Conservation (phyloP, 2,329 filamentous ascomycete genomes). For the Stachybotrys elegans region DNA sequence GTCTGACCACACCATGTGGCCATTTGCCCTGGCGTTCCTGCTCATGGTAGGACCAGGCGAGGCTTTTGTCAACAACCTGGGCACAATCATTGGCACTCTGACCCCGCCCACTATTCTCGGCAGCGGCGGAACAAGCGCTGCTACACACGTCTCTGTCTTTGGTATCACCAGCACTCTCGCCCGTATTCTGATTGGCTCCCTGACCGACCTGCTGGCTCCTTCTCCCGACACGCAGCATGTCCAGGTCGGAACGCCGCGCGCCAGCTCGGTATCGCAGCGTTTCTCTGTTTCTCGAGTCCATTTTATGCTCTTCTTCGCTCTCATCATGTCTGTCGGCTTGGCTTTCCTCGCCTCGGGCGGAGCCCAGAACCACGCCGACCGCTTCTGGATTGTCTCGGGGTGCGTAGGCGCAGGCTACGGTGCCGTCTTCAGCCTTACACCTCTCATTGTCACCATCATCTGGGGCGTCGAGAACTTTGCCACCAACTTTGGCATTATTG, state of each 20-base stretch:
- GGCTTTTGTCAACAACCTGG: slow-evolving; percentile 95
- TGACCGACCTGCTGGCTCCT: slow-evolving; percentile 82
- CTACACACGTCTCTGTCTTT: slow-evolving; percentile 90
- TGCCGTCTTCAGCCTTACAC: slow-evolving; percentile 81
- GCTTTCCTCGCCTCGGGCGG: slow-evolving; percentile 71
- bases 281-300: slow-evolving; percentile 70
- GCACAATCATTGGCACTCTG: slow-evolving; percentile 85
- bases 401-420: slow-evolving; percentile 89
- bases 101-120: slow-evolving; percentile 52
- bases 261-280: too few species aligned
- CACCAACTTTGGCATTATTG: slow-evolving; percentile 95
- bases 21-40: slow-evolving; percentile 84
- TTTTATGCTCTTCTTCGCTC: slow-evolving; percentile 72
- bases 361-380: slow-evolving; percentile 67
- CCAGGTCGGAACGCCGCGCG: slow-evolving; percentile 37
- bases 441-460: slow-evolving; percentile 91
- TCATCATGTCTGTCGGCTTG: slow-evolving; percentile 71
- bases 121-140: slow-evolving; percentile 55
- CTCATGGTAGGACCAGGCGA: slow-evolving; percentile 93
- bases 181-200: slow-evolving; percentile 79
- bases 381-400: slow-evolving; percentile 82
- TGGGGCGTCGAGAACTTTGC: slow-evolving; percentile 99
- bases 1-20: slow-evolving; percentile 91
- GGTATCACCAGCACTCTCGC: slow-evolving; percentile 82
- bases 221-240: slow-evolving; percentile 56